These are phyloP conservation scores for Penicillium coprophilum DNA, from an alignment of 495 filamentous ascomycete genomes.

Conservation along the genomic window DNA sequence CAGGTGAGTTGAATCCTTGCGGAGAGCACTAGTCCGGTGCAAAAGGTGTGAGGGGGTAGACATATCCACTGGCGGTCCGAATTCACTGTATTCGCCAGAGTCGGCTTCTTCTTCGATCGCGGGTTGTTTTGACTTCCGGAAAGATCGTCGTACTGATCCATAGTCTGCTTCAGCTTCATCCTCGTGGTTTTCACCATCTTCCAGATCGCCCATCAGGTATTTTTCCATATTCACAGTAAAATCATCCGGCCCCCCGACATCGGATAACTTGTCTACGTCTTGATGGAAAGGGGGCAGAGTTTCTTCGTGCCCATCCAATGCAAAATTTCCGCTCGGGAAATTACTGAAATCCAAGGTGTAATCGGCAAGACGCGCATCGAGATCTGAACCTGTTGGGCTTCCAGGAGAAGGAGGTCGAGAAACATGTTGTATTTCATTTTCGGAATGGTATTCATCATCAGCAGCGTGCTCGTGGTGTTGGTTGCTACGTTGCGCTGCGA, in stretches of 20 bases:
- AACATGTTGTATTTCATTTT: constrained; percentile 20
- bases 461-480: constrained; percentile 6
- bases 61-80: constrained; percentile 48
- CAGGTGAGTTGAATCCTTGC: constrained; percentile 40
- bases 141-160: constrained; percentile 18
- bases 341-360: constrained; percentile 49
- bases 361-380: constrained; percentile 48
- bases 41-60: constrained; percentile 49
- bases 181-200: constrained; percentile 15
- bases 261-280: constrained; percentile 36
- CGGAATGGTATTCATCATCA: constrained; percentile 17
- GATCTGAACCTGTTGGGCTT: constrained; percentile 29
- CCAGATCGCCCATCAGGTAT: constrained; percentile 44
- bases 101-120: constrained; percentile 40
- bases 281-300: constrained; percentile 26
- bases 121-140: constrained; percentile 27
- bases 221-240: constrained; percentile 53
- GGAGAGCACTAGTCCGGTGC: constrained; percentile 28
- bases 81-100: constrained; percentile 46
- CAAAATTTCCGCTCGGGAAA: constrained; percentile 40
- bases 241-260: constrained; percentile 53
- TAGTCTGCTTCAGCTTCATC: constrained; percentile 18
- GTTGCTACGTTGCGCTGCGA: constrained; percentile 12
- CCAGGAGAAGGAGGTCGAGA: constrained; percentile 28
- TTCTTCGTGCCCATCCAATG: constrained; percentile 33